phyloP scores from a whole-genome alignment of 2,329 filamentous ascomycete genomes.

The Cercospora citrullina region DNA sequence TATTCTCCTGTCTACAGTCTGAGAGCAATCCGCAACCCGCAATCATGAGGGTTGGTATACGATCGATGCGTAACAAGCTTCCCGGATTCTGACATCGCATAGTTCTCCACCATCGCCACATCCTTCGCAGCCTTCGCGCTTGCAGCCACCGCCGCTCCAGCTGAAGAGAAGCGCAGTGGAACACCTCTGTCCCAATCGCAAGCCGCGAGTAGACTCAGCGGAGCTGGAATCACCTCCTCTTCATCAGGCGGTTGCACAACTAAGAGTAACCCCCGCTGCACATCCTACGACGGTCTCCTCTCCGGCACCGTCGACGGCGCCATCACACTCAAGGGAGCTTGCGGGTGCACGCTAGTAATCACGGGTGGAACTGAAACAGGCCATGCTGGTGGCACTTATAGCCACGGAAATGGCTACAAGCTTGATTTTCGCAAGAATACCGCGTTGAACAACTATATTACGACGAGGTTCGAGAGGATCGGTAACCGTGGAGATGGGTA shows the following conservation, averaged over 20 bases:
- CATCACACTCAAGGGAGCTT: conserved; percentile 16
- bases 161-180: conserved; percentile 14
- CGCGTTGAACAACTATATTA: conserved; percentile 17
- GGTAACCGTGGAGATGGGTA: conserved; percentile 10
- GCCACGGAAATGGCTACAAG: conserved; percentile 17
- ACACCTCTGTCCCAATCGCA: conserved; percentile 9
- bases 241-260: conserved; percentile 18
- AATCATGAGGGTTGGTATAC: conserved; percentile 6
- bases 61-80: not conserved
- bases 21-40: not conserved
- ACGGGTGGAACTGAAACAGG: conserved; percentile 16
- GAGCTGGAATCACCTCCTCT: conserved; percentile 7
- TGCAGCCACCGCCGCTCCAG: not conserved
- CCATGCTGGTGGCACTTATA: conserved; percentile 14
- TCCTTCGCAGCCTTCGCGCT: conserved; percentile 1
- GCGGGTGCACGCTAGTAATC: not conserved
- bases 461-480: conserved; percentile 9
- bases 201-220: not conserved
- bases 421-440: conserved; percentile 18
- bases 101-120: conserved; percentile 8
- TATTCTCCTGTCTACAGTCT: not conserved
- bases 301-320: conserved; percentile 17
- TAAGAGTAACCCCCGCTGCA: conserved; percentile 10
- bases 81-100: not conserved
- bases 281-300: conserved; percentile 14